Evolutionary conservation across 139 green algal genomes (phyloP), one percentile per base, ranked within the genome.

Genomic region (Zygnema cylindricum): DNA sequence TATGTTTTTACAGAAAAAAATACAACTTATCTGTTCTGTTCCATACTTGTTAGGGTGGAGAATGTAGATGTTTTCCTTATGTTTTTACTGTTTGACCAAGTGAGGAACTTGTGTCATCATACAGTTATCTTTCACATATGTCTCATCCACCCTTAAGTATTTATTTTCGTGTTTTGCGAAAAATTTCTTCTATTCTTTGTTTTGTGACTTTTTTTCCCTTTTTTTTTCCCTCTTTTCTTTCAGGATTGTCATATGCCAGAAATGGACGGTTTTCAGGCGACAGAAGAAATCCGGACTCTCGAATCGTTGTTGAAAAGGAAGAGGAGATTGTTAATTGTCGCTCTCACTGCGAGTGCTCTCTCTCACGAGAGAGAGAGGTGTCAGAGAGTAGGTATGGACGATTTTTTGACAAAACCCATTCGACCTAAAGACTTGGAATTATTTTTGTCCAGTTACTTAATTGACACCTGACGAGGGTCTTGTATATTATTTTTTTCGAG

Each of bases 181-280:
- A n/a, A n/a, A n/a, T n/a, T n/a, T n/a, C n/a, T n/a, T n/a, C n/a
- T n/a, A n/a, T n/a, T n/a, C n/a, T n/a, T n/a, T n/a, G n/a, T n/a
- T n/a, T n/a, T n/a, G n/a, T n/a, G n/a, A n/a, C n/a, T n/a, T n/a
- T n/a, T n/a, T n/a, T n/a, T n/a, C n/a, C n/a, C n/a, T n/a, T n/a
- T n/a, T n/a, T n/a, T n/a, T n/a, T 73, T 25, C 57, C 57, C 57
- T 30, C 30, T 73, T 25, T 35, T 73, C 57, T 73, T 25, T 30
- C 82, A 87, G 84, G 84, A 89, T 43, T 89, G 84, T 39, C 84
- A 89, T 69, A 89, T 89, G 84, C 84, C 84, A 0, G 84, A 89
- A 76, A 89, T 89, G 84, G 84, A 87, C 33, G 82, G 82, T 3
- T 87, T 87, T 39, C 63, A 87, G 69, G 82, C 82, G 21, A 87